Evolutionary conservation across 2,329 filamentous ascomycete species (phyloP).

Genomic region (Whalleya microplaca): DNA sequence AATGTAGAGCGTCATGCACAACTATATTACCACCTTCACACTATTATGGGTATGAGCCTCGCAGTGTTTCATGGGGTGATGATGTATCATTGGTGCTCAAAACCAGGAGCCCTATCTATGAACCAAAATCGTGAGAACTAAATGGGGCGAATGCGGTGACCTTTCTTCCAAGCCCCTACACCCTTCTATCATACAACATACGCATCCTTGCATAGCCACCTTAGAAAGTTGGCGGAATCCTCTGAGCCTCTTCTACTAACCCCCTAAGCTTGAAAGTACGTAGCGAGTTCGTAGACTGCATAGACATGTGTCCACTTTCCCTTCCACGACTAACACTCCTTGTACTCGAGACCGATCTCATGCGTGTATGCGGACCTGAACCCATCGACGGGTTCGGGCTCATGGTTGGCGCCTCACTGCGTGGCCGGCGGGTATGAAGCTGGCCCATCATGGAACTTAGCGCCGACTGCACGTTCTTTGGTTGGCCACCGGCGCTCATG

Average conservation of each 20-base stretch:
- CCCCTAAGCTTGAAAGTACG: slow-evolving; percentile 32
- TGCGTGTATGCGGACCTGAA: not conserved
- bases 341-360: slow-evolving; percentile 16
- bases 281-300: slow-evolving; percentile 31
- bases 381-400: not conserved
- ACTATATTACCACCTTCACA: no score
- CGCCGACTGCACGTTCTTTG: slow-evolving; percentile 25
- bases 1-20: no score
- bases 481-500: slow-evolving; percentile 21
- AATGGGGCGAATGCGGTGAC: no score
- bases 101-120: no score
- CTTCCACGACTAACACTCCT: slow-evolving; percentile 3
- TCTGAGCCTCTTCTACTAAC: slow-evolving; percentile 22
- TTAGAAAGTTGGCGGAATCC: slow-evolving; percentile 33
- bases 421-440: slow-evolving; percentile 38
- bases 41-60: no score
- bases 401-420: slow-evolving; percentile 22
- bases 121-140: no score
- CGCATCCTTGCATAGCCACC: no score
- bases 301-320: slow-evolving; percentile 20
- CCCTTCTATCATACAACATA: no score
- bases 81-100: no score
- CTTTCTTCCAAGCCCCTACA: no score
- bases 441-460: slow-evolving; percentile 40
- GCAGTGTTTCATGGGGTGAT: no score